These are phyloP conservation scores for Sporothrix humicola DNA, from an alignment of 2,329 filamentous ascomycete genomes.

Conservation along the genomic window DNA sequence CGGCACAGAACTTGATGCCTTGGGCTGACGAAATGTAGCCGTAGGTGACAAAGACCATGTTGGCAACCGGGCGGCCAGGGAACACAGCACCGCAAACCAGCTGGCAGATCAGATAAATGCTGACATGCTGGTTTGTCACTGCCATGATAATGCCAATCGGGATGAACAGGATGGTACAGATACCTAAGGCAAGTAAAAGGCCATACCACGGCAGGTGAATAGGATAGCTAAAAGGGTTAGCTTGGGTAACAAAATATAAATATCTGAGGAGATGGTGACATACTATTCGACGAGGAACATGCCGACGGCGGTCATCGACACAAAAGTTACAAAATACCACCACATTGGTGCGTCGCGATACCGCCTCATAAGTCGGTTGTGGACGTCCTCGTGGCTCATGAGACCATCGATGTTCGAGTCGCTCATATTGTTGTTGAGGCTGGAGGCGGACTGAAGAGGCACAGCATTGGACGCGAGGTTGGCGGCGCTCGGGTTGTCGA, in stretches of 20 bases:
- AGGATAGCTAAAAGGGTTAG: slow-evolving; percentile 62
- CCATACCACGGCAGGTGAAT: slow-evolving; percentile 88
- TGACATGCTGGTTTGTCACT: slow-evolving; percentile 87
- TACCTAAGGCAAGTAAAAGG: slow-evolving; percentile 75
- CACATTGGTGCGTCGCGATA: slow-evolving; percentile 81
- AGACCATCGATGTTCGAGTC: slow-evolving; percentile 56
- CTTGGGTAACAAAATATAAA: no score
- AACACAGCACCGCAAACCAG: slow-evolving; percentile 82
- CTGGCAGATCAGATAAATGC: slow-evolving; percentile 85
- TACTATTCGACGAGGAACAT: slow-evolving; percentile 82
- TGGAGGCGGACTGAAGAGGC: slow-evolving; percentile 32
- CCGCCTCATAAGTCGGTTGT: slow-evolving; percentile 80
- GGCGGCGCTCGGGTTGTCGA: slow-evolving; percentile 29
- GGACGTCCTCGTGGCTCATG: slow-evolving; percentile 77
- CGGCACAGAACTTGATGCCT: slow-evolving; percentile 85
- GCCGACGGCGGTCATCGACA: slow-evolving; percentile 76
- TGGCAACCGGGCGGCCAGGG: slow-evolving; percentile 82
- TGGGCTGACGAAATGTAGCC: slow-evolving; percentile 89
- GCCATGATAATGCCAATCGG: slow-evolving; percentile 93
- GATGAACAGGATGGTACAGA: slow-evolving; percentile 83
- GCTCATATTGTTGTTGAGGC: slow-evolving; percentile 18
- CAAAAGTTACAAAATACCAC: slow-evolving; percentile 80
- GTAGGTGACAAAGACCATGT: slow-evolving; percentile 93
- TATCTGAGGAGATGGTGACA: not conserved
- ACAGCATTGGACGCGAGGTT: slow-evolving; percentile 31